Evolutionary conservation across 139 green algal species (phyloP).

Genomic region (Chlamydomonas sphaeroides): DNA sequence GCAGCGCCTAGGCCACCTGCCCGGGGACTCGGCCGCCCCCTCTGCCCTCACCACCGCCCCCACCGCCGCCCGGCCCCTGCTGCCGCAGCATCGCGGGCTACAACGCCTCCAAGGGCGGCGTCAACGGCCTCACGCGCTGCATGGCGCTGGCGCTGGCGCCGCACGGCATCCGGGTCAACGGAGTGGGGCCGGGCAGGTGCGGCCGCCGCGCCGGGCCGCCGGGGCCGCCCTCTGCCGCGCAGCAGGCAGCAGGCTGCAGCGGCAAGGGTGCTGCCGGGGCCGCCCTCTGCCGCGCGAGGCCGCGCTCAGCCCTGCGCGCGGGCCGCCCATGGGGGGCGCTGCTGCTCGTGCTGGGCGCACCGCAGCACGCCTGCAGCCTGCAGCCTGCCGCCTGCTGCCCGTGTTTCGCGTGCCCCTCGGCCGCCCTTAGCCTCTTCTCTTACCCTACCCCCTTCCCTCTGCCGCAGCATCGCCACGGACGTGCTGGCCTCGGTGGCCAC

Average conservation of each 20-base stretch:
- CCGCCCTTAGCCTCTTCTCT: not conserved
- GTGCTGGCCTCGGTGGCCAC: slow-evolving; percentile 74
- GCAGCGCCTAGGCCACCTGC: too few species aligned
- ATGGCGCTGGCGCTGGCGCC: slow-evolving; percentile 84
- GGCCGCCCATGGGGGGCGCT: too few species aligned
- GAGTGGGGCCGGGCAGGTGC: slow-evolving; percentile 77
- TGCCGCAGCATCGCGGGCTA: slow-evolving; percentile 63
- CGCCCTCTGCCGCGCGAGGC: too few species aligned
- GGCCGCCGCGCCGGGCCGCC: not conserved
- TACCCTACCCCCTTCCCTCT: not conserved
- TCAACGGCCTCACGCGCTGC: slow-evolving; percentile 86
- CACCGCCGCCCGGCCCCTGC: not conserved
- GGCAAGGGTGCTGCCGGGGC: too few species aligned
- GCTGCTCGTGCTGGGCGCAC: too few species aligned
- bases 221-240: too few species aligned
- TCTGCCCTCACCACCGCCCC: not conserved
- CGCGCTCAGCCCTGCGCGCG: too few species aligned
- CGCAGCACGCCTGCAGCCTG: too few species aligned
- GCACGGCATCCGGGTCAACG: slow-evolving; percentile 88
- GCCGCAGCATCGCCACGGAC: slow-evolving; percentile 81
- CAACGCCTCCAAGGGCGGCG: slow-evolving; percentile 87
- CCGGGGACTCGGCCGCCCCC: too few species aligned
- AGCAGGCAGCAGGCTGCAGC: too few species aligned
- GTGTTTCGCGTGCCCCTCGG: not conserved
- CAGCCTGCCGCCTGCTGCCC: too few species aligned